Base-by-base conservation (phyloP, 495 filamentous ascomycete genomes). In the Hypoxylon subgilvum region DNA sequence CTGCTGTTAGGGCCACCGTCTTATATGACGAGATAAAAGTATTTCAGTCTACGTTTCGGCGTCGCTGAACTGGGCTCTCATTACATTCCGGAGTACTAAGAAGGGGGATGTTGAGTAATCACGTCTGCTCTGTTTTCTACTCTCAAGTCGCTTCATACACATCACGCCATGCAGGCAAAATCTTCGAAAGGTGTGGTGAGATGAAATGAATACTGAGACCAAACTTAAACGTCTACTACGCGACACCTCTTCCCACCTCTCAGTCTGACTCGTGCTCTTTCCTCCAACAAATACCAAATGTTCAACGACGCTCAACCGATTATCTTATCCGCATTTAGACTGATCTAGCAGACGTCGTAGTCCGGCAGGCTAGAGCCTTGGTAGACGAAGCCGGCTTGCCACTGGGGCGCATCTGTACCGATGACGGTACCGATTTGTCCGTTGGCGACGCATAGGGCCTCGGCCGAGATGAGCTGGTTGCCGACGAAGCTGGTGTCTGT, bases 351-450 rank as follows among this genome's bases (percentile, higher is more conserved):
- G 27, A 76, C 69, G 51, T 74, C 68, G 47, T 72, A 77, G n/a
- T 58, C 54, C 1, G 74, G 74, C 23, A 77, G 50, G n/a, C 59
- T 52, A 8, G 42, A 38, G 1, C 70, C 72, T 0, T 58, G 40
- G 28, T 66, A 65, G 0, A 72, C 53, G 28, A 75, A 76, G 14
- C 74, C 74, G 34, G 71, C 73, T 35, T 77, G 54, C 73, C 74
- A 77, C 58, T 76, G 68, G 6, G 72, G 73, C 2, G 66, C 41
- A 8, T 70, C 68, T 25, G 66, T 47, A 43, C 70, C 68, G 7
- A 77, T 67, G 28, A 77, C 65, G 32, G 74, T 72, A 28, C 74
- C 73, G 13, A 57, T 48, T 56, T 75, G 66, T n/a, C 72, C 71
- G 41, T 61, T 62, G 17, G 52, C 43, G 47, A 76, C 65, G 40